These are phyloP conservation scores for Malus hybrid DNA, from an alignment of 331 rosid genomes.

Conservation along the genomic window DNA sequence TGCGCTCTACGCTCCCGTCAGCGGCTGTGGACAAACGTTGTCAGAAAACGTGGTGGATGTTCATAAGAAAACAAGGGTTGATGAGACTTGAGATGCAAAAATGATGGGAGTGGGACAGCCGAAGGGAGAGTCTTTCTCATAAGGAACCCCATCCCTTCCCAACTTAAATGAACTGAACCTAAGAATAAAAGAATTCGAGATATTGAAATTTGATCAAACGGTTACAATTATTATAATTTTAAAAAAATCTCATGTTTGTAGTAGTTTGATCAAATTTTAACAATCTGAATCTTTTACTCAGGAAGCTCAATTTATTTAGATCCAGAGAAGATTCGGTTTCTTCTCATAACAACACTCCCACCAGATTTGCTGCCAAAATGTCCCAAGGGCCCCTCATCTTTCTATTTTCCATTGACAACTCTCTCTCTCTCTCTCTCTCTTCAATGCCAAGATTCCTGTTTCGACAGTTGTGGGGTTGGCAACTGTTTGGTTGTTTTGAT, in stretches of 20 bases:
- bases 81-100: constrained; percentile 51
- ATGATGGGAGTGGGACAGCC: constrained; percentile 2
- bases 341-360: constrained; percentile 36
- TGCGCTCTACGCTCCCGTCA: background rate
- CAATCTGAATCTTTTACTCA: accelerated
- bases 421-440: background rate
- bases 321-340: accelerated
- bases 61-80: constrained; percentile 15
- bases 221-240: no score
- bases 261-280: accelerated
- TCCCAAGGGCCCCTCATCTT: background rate
- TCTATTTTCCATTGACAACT: constrained; percentile 3
- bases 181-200: accelerated
- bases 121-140: no score
- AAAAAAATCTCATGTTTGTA: accelerated
- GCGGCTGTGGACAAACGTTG: background rate
- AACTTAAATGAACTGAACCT: accelerated
- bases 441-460: no score
- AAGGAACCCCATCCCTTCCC: no score
- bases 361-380: constrained; percentile 35
- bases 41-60: background rate
- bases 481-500: no score
- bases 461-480: no score
- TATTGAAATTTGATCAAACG: no score
- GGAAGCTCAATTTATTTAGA: accelerated